Evolutionary conservation across 805 yeast genomes (phyloP).

Genomic region (Nakazawaea ambrosiae): DNA sequence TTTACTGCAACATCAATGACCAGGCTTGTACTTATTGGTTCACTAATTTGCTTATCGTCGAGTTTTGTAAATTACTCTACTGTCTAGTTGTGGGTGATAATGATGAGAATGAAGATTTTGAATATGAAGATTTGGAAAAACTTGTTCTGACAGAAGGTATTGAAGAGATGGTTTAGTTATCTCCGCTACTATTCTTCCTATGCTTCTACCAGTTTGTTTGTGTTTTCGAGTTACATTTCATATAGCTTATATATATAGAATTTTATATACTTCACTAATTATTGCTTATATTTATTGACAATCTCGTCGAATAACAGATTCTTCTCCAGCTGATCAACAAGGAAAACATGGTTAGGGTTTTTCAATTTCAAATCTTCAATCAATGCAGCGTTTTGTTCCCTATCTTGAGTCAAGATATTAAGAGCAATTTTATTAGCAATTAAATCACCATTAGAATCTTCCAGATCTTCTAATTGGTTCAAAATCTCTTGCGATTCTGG

Average conservation of each 20-base stretch:
- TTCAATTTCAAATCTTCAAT: constrained; percentile 36
- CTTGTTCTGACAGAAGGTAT: background rate
- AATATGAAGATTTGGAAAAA: background rate
- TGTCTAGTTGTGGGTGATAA: background rate
- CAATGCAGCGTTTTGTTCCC: constrained; percentile 27
- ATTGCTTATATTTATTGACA: constrained; percentile 43
- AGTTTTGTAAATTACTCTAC: background rate
- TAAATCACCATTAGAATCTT: constrained; percentile 30
- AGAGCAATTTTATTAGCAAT: constrained; percentile 62
- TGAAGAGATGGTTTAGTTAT: background rate
- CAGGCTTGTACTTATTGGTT: background rate
- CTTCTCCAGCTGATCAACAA: constrained; percentile 56
- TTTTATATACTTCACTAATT: background rate
- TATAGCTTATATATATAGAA: background rate
- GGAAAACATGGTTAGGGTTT: constrained; percentile 50
- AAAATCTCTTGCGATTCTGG: constrained; percentile 77
- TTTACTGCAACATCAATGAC: background rate
- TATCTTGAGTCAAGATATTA: constrained; percentile 46
- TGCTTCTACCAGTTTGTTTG: no score
- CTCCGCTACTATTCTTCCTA: background rate
- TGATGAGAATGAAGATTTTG: background rate
- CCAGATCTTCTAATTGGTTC: constrained; percentile 27
- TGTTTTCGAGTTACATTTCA: no score
- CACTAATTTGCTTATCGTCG: constrained; percentile 2
- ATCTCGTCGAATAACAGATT: constrained; percentile 60